Evolutionary conservation across 805 yeast genomes (phyloP).

Genomic region (Yamadazyma philogaea): DNA sequence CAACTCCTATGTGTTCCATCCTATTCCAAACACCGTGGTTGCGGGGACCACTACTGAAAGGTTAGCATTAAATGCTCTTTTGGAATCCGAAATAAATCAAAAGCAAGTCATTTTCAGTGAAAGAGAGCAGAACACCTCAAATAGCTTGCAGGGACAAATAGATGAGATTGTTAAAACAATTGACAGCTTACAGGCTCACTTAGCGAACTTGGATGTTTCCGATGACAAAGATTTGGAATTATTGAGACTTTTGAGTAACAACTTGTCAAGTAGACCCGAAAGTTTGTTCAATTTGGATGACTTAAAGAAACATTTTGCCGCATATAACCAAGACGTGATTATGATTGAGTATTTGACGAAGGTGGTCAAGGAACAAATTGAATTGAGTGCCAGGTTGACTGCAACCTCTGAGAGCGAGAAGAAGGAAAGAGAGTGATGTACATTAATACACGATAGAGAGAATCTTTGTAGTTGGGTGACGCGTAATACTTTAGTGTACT

Average conservation of each 20-base stretch:
- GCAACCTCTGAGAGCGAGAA: slow-evolving; percentile 34
- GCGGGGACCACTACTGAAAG: slow-evolving; percentile 56
- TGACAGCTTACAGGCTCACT: slow-evolving; percentile 48
- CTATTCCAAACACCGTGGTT: slow-evolving; percentile 63
- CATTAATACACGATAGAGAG: slow-evolving; percentile 1
- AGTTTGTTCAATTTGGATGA: slow-evolving; percentile 49
- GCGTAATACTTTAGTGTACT: background rate
- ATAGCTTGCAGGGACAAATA: slow-evolving; percentile 46
- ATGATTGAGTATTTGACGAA: slow-evolving; percentile 80
- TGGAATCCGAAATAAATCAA: slow-evolving; percentile 18
- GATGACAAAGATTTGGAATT: slow-evolving; percentile 54
- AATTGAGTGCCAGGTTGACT: slow-evolving; percentile 71
- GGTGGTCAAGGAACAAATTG: slow-evolving; percentile 81
- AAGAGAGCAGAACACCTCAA: slow-evolving; percentile 33
- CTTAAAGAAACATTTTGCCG: slow-evolving; percentile 59
- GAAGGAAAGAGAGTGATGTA: slow-evolving; percentile 10
- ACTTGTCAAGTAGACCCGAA: slow-evolving; percentile 50
- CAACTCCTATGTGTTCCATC: slow-evolving; percentile 63
- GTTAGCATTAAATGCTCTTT: slow-evolving; percentile 48
- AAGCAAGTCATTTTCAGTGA: slow-evolving; percentile 31
- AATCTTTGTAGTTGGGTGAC: background rate
- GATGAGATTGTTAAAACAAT: slow-evolving; percentile 45
- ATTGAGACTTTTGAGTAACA: slow-evolving; percentile 63
- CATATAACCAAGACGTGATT: slow-evolving; percentile 74
- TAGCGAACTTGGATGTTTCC: slow-evolving; percentile 34